phyloP scores from a whole-genome alignment of 1,139 yeast genomes.

The Candida glucosophila region DNA sequence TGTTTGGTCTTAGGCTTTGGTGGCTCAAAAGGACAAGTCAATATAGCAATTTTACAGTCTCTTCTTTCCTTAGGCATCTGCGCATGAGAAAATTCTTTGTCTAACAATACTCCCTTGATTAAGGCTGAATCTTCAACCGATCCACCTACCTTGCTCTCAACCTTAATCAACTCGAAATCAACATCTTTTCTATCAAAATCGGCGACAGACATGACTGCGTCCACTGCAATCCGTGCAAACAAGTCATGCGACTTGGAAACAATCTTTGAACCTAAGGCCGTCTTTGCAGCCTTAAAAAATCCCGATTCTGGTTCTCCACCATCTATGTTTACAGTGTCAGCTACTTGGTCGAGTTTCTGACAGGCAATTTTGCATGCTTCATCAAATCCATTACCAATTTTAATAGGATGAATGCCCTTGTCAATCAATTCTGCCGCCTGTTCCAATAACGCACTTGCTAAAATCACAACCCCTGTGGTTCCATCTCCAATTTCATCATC shows the following conservation, averaged over 20 bases:
- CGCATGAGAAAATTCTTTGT: slow-evolving; percentile 96
- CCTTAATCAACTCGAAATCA: slow-evolving; percentile 90
- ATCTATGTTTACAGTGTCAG: slow-evolving; percentile 51
- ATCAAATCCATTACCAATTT: slow-evolving; percentile 95
- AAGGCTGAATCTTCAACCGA: slow-evolving; percentile 76
- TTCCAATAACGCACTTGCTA: slow-evolving; percentile 90
- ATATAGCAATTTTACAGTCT: slow-evolving; percentile 84
- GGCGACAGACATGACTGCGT: slow-evolving; percentile 87
- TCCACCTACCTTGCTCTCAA: slow-evolving; percentile 96
- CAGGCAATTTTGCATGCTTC: slow-evolving; percentile 93
- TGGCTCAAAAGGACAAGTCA: slow-evolving; percentile 98
- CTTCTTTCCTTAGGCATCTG: slow-evolving; percentile 85
- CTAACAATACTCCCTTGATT: slow-evolving; percentile 86
- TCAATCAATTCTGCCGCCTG: slow-evolving; percentile 93
- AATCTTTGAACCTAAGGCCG: slow-evolving; percentile 91
- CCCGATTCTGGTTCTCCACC: slow-evolving; percentile 41
- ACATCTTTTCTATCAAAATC: slow-evolving; percentile 90
- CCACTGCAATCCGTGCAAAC: slow-evolving; percentile 96
- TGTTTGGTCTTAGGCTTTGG: slow-evolving; percentile 99
- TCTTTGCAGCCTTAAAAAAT: slow-evolving; percentile 84
- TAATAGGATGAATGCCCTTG: slow-evolving; percentile 94
- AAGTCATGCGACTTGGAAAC: slow-evolving; percentile 90
- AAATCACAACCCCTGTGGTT: slow-evolving; percentile 96
- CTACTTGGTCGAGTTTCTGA: slow-evolving; percentile 61
- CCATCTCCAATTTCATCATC: slow-evolving; percentile 99